Conservation (phyloP, 495 filamentous ascomycete species). For the Clohesyomyces aquaticus region DNA sequence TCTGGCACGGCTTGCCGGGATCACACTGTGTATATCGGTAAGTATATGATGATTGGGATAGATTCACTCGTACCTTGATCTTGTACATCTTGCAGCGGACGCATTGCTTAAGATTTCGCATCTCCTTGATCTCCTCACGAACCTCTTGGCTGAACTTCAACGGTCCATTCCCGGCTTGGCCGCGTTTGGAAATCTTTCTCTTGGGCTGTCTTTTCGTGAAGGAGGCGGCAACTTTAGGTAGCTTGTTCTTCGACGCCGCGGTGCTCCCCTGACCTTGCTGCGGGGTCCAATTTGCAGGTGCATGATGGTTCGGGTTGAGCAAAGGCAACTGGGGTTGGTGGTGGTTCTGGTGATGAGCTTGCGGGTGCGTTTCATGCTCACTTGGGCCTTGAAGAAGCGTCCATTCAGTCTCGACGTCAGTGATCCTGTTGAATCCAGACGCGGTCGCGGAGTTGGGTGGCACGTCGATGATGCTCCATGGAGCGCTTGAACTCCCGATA, state of each 20-base stretch:
- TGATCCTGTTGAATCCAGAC: not conserved
- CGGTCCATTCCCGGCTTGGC: too few relatives aligned
- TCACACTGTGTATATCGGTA: conserved; percentile 32
- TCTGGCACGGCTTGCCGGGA: conserved; percentile 24
- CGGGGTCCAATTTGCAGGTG: not conserved
- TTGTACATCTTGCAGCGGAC: conserved; percentile 37
- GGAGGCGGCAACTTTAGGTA: conserved; percentile 18
- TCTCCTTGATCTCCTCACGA: conserved; percentile 11
- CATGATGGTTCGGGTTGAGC: not conserved
- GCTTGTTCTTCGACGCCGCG: conserved; percentile 3
- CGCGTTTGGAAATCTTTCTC: conserved; percentile 13
- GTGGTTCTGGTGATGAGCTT: not conserved
- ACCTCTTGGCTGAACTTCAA: conserved; percentile 8
- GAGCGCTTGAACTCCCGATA: not conserved
- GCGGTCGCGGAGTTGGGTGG: not conserved
- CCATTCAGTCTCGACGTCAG: conserved; percentile 1
- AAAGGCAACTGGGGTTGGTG: not conserved
- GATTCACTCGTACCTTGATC: conserved; percentile 19
- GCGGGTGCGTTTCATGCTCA: not conserved
- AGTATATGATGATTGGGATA: not conserved
- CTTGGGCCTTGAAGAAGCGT: not conserved
- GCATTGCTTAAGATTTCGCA: conserved; percentile 30
- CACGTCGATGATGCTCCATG: conserved; percentile 5
- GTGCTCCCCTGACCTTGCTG: conserved; percentile 6
- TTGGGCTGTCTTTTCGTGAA: conserved; percentile 8